A percentile compares a stretch with the other conserved stretches of the same genome.
phyloP scores from a whole-genome alignment of 2,329 filamentous ascomycete species.

The Orbilia oligospora region DNA sequence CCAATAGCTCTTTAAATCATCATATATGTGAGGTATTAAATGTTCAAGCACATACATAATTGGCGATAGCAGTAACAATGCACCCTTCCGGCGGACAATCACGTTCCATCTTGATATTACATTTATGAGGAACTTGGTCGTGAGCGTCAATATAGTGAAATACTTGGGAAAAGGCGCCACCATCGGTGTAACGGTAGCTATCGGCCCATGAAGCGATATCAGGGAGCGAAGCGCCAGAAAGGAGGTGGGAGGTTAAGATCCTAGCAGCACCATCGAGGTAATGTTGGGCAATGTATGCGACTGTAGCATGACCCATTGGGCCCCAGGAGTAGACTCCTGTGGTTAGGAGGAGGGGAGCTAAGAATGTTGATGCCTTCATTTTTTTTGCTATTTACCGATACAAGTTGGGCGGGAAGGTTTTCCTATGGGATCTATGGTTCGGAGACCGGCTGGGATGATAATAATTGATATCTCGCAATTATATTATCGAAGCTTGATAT shows the following conservation, averaged over 20 bases:
- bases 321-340: slow-evolving; percentile 60
- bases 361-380: slow-evolving; percentile 59
- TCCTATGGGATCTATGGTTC: slow-evolving; percentile 7
- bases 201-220: slow-evolving; percentile 76
- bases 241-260: slow-evolving; percentile 70
- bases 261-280: slow-evolving; percentile 62
- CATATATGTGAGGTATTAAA: neutral
- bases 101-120: slow-evolving; percentile 73
- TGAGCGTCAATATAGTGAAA: slow-evolving; percentile 80
- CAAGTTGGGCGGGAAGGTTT: neutral
- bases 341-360: slow-evolving; percentile 44
- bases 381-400: slow-evolving; percentile 38
- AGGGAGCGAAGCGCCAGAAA: slow-evolving; percentile 72
- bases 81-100: slow-evolving; percentile 76
- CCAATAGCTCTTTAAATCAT: neutral
- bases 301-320: slow-evolving; percentile 58
- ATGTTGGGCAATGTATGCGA: slow-evolving; percentile 61
- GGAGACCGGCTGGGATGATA: slow-evolving; percentile 1
- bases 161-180: slow-evolving; percentile 74
- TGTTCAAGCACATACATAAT: slow-evolving; percentile 69
- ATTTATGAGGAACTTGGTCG: slow-evolving; percentile 72
- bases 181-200: slow-evolving; percentile 74
- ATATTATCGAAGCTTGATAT: slow-evolving; percentile 5
- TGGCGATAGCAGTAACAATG: slow-evolving; percentile 73
- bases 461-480: slow-evolving; percentile 11